Conservation (phyloP, 768 basidiomycete species). For the Imleria badia region DNA sequence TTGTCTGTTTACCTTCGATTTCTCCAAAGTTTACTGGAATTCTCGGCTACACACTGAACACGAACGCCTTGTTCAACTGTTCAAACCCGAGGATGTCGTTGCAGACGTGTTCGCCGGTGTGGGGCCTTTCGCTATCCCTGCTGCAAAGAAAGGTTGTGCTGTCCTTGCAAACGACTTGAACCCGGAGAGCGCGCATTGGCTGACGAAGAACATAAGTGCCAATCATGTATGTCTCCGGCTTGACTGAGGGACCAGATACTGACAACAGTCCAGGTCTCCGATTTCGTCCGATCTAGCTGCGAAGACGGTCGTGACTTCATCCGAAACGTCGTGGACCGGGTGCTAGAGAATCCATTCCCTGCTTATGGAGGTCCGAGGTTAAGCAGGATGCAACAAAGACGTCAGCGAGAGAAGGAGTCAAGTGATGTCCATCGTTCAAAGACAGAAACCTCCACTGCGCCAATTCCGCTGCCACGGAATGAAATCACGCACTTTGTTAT, state of each 20-base stretch:
- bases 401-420: slow-evolving; percentile 32
- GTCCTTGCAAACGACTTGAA: slow-evolving; percentile 95
- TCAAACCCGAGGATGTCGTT: slow-evolving; percentile 74
- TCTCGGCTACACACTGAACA: slow-evolving; percentile 93
- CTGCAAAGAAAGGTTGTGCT: slow-evolving; percentile 86
- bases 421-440: background rate
- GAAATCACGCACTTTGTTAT: slow-evolving; percentile 89
- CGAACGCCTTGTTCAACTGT: slow-evolving; percentile 72
- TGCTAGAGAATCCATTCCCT: slow-evolving; percentile 67
- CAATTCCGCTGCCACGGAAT: slow-evolving; percentile 40
- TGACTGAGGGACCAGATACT: background rate
- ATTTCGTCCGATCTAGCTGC: slow-evolving; percentile 69
- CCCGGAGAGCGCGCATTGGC: slow-evolving; percentile 79
- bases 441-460: slow-evolving; percentile 6
- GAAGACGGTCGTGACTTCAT: slow-evolving; percentile 91
- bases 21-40: slow-evolving; percentile 97
- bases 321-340: slow-evolving; percentile 48
- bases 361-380: slow-evolving; percentile 46
- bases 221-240: slow-evolving; percentile 62
- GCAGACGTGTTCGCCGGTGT: slow-evolving; percentile 97
- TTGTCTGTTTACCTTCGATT: slow-evolving; percentile 92
- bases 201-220: slow-evolving; percentile 64
- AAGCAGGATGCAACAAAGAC: slow-evolving; percentile 39
- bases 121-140: slow-evolving; percentile 93
- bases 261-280: slow-evolving; percentile 48